Evolutionary conservation across 768 basidiomycete genomes (phyloP), one percentile per base, ranked within the genome.

Genomic region (Lactarius quietus): DNA sequence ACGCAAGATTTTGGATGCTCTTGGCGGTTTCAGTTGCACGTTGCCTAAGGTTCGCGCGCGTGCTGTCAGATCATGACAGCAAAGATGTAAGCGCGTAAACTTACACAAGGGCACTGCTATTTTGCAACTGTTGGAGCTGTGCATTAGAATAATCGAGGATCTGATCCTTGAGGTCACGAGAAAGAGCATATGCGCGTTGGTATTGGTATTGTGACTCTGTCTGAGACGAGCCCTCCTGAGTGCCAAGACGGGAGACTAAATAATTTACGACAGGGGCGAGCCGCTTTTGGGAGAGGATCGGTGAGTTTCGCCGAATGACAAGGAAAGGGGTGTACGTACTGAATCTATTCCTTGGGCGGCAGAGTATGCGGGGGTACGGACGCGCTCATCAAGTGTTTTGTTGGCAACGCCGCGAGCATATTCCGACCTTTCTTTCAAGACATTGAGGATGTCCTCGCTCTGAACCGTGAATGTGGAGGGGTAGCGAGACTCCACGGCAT

Each of bases 251-350:
- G 63, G 52, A 61, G 48, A 65, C 86, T 61, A 92, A 78, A 70
- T 84, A 86, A 72, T 92, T 84, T 38, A 93, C 84, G 57, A 92
- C 78, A 51, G 92, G 90, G n/a, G 88, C 74, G 70, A 92, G 84
- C 69, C 81, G 80, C 89, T 90, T 56, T 55, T 31, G 29, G 41
- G 14, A 10, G 69, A 4, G 66, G 45, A 23, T 38, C 48, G 59
- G 64, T 64, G 61, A 39, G 66, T 57, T 60, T 55, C 33, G 52
- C 23, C 23, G 17, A 59, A 61, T 18, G 62, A 63, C 23, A 45
- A 51, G 36, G 33, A 43, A 14, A 55, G 41, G 56, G 58, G 45
- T 62, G n/a, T 14, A 72, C 79, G 60, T 66, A 89, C 90, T 79
- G 89, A 84, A 77, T 92, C 90, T 63, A 92, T 84, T 23, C 82